Evolutionary conservation across 805 yeast genomes (phyloP), one percentile per base, ranked within the genome.

Genomic region (Ogataea neopini): DNA sequence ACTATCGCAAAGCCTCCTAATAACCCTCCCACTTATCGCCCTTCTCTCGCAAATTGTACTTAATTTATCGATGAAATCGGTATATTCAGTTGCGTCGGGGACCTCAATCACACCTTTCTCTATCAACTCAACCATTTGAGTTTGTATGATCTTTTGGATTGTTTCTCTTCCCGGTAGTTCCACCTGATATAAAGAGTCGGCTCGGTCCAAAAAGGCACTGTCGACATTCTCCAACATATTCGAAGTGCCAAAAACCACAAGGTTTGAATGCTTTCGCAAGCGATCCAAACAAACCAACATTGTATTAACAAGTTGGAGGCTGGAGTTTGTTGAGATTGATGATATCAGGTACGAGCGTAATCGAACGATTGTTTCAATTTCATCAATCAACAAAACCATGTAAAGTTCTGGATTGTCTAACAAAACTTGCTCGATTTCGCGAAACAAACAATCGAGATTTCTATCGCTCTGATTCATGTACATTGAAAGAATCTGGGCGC

Each of bases 391-490:
- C 13, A 74, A 49, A 38, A 72, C 63, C 2, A 73, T 47, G 66
- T 60, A 52, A 40, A 9, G 57, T 41, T 15, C 48, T 39, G 18
- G 43, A 20, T 11, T 48, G 49, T 20, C 39, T 10, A 4, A 43
- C 43, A 37, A 49, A 19, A 71, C 25, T 0, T 44, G 44, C 45
- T 62, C 66, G 4, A 73, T 51, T 25, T 68, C 69, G 13, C 60
- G 57, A 44, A 75, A 74, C 15, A 75, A 51, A 10, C 49, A 45
- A 18, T 65, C 67, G 13, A 75, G 52, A 41, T 73, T 72, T 44
- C 70, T 72, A 4, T 77, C 69, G 22, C 76, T 70, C 51, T 75
- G 77, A 5, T 77, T 77, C 51, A 70, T 68, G 71, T 76, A 75
- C 50, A 73, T 64, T 3, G 79, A 74, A 44, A 74, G 73, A 1